These are phyloP conservation scores for Recurvomyces mirabilis DNA, from an alignment of 495 filamentous ascomycete species.

Conservation along the genomic window DNA sequence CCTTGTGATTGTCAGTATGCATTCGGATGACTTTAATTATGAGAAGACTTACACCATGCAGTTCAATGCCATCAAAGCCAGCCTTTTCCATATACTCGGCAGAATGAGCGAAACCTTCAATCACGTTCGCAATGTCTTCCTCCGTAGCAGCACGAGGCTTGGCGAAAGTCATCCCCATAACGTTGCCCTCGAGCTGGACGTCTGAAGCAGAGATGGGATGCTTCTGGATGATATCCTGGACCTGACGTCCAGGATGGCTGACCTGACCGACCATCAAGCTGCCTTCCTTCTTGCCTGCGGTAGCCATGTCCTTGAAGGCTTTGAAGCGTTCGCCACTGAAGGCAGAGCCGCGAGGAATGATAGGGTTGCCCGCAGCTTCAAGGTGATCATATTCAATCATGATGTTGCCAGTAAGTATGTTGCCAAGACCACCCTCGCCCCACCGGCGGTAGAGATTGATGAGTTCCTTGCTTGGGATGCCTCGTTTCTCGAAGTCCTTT, in stretches of 20 bases:
- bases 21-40: too few relatives aligned
- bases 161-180: conserved; percentile 38
- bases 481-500: conserved; percentile 37
- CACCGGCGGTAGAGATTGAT: conserved; percentile 49
- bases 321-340: conserved; percentile 47
- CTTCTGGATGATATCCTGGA: conserved; percentile 35
- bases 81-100: conserved; percentile 47
- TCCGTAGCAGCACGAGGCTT: conserved; percentile 39
- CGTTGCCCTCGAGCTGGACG: conserved; percentile 40
- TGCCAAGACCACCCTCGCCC: conserved; percentile 47
- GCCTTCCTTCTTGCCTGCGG: conserved; percentile 41
- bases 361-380: conserved; percentile 45
- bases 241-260: conserved; percentile 54
- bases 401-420: conserved; percentile 52
- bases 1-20: conserved; percentile 23
- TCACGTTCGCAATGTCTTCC: conserved; percentile 40
- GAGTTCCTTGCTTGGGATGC: conserved; percentile 46
- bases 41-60: conserved; percentile 4
- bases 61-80: conserved; percentile 39
- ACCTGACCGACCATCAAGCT: conserved; percentile 48
- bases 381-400: conserved; percentile 50
- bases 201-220: conserved; percentile 51
- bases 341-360: conserved; percentile 40
- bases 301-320: conserved; percentile 42
- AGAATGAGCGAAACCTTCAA: conserved; percentile 43